A percentile compares a stretch with the other conserved stretches of the same genome.
Evolutionary conservation across 371 early-diverging fungal genomes (phyloP).

Genomic region (Circinella minor): DNA sequence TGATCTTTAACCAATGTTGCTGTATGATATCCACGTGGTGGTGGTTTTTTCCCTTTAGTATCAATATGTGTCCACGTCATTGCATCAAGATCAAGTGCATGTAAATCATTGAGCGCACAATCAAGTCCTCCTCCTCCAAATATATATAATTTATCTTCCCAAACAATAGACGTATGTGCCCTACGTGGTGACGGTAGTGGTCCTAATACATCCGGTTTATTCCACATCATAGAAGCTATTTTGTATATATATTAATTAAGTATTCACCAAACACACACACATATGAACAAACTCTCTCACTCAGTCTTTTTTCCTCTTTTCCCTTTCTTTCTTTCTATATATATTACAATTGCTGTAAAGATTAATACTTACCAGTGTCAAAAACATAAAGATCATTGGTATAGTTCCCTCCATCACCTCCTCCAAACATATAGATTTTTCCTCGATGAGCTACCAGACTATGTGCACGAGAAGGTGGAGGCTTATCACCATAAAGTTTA

Average conservation of each 20-base stretch:
- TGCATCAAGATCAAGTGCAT: conserved; percentile 60
- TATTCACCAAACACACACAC: too few species aligned
- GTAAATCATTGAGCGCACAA: conserved; percentile 81
- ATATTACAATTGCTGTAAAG: too few species aligned
- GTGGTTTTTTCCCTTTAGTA: conserved; percentile 67
- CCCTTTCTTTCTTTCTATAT: too few species aligned
- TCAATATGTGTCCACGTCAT: conserved; percentile 62
- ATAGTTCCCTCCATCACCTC: conserved; percentile 82
- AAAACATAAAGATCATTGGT: conserved; percentile 76
- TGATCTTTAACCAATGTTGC: conserved; percentile 73
- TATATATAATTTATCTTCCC: conserved; percentile 74
- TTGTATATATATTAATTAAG: not conserved
- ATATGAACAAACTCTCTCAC: too few species aligned
- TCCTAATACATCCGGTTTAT: conserved; percentile 60
- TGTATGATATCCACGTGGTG: conserved; percentile 88
- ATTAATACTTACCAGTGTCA: conserved; percentile 57
- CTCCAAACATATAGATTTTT: conserved; percentile 73
- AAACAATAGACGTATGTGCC: conserved; percentile 83
- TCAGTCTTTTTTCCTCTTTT: too few species aligned
- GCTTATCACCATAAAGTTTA: conserved; percentile 62
- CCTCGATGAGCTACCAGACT: conserved; percentile 55
- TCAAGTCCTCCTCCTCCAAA: conserved; percentile 87
- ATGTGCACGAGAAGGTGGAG: conserved; percentile 83
- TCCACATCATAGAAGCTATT: conserved; percentile 70
- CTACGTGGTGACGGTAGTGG: conserved; percentile 73